Evolutionary conservation across 2,329 filamentous ascomycete genomes (phyloP), one percentile per base, ranked within the genome.

Genomic region (Drechslerella coelobrocha): DNA sequence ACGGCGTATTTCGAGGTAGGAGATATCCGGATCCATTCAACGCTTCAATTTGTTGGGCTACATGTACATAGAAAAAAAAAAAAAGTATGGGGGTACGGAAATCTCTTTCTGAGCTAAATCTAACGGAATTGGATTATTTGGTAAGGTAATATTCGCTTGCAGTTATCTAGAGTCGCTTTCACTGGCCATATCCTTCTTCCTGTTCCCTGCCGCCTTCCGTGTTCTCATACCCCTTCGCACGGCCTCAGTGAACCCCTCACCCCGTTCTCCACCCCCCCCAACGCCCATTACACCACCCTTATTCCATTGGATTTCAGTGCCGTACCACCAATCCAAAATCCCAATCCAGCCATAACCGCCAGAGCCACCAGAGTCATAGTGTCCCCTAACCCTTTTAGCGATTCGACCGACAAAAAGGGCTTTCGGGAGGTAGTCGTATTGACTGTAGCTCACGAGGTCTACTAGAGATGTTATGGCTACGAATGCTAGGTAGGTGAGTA

Each of bases 401-500:
- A 85, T 83, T 7, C 83, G 83, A 0, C 78, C 77, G 2, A 85
- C 74, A 73, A 85, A 81, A 53, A 85, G 84, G 0, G 80, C 82
- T 0, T 81, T 83, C 0, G 83, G 83, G 0, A 85, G 75, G 5
- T 85, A 79, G 14, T 82, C 84, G 78, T 91, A 92, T 0, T 89
- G 88, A 0, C 86, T 89, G 78, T 85, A 86, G 26, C 86, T 81
- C 51, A 90, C 80, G 0, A 86, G 85, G 73, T 90, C 88, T 73
- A 91, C 87, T 0, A 87, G 76, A 1, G 87, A 89, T 72, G 84
- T 83, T 24, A 91, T 76, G 0, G 83, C 82, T 14, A 87, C 80
- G 72, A 90, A 84, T 9, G 89, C 75, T 61, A 90, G 83, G 79
- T 88, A 91, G 0, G 87, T 90, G n/a, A 91, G 81, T 2, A 91